Base-by-base conservation (phyloP, 345 rosid genomes). In the Eucalyptus pauciflora region DNA sequence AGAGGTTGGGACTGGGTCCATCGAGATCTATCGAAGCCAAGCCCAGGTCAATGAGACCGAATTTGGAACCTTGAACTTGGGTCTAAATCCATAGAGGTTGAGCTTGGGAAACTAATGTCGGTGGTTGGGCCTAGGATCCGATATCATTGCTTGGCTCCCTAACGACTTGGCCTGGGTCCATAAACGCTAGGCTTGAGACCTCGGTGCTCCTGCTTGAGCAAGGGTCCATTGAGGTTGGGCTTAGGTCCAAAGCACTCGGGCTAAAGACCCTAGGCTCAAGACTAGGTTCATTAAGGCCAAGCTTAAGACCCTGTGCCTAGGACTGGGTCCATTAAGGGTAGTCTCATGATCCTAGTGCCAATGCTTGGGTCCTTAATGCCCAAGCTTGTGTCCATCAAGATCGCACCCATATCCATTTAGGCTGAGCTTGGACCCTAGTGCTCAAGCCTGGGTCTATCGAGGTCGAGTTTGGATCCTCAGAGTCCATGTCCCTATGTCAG, bases 121-220 rank as follows among this genome's bases (percentile, higher is more conserved):
- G 62, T 8, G 27, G 29, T 0, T 24, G 12, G 1, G 29, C 0
- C 62, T 22, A 56, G 27, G 62, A 22, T 22, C 0, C 0, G 3
- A 56, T 4, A 22, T 3, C 4, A 56, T 56, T 56, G 5, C 5
- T 8, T 8, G 27, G 62, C 29, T 56, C 29, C 29, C 6, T 1
- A 56, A 56, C 0, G 27, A 56, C 62, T 56, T 24, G 62, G 62
- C 62, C 1, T 1, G 13, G 29, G 62, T 56, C 62, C 0, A 56
- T 13, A 56, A 56, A 22, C 0, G 6, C 12, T 0, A 0, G 0
- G 13, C 62, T 0, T 0, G 0, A 24, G 29, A 22, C 0, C 29
- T 0, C 0, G 0, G 0, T 24, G 62, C 1, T 56, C 27, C 1
- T 56, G 13, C 29, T 56, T 22, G 62, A 24, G 62, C 29, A 56